These are phyloP conservation scores for Dictyostelium capitatum DNA, from an alignment of 78 protist species.

Conservation along the genomic window DNA sequence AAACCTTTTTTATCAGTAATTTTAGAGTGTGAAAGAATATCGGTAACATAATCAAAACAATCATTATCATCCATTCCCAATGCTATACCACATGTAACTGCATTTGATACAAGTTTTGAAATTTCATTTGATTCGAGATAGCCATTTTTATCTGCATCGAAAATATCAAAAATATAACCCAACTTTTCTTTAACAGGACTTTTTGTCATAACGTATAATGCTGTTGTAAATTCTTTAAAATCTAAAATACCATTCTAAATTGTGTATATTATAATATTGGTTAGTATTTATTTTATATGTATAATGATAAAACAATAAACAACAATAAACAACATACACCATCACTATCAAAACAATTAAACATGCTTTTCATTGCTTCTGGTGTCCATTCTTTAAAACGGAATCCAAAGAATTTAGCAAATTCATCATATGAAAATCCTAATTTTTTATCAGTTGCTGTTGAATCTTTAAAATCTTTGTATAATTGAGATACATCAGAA, in stretches of 20 bases:
- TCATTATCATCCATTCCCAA: background rate
- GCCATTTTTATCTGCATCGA: constrained; percentile 30
- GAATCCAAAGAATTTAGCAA: background rate
- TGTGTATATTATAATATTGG: background rate
- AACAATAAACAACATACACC: background rate
- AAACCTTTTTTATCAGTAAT: background rate
- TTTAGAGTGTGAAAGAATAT: background rate
- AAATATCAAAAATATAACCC: constrained; percentile 5
- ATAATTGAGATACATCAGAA: background rate
- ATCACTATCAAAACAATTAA: constrained; percentile 20
- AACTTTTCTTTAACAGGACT: constrained; percentile 20
- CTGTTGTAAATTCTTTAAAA: constrained; percentile 19
- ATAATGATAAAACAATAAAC: too few relatives aligned
- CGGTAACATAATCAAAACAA: background rate
- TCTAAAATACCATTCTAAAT: constrained; percentile 18
- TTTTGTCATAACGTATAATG: constrained; percentile 28
- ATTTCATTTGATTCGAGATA: background rate
- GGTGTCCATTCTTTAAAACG: constrained; percentile 19
- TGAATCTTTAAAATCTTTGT: background rate
- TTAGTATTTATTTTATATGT: background rate
- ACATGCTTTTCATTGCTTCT: background rate
- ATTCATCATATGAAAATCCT: constrained; percentile 9
- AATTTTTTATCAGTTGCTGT: background rate
- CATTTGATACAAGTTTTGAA: background rate
- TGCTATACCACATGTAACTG: background rate